Conservation (phyloP, 441 rosid species). For the Lepidium campestre region DNA sequence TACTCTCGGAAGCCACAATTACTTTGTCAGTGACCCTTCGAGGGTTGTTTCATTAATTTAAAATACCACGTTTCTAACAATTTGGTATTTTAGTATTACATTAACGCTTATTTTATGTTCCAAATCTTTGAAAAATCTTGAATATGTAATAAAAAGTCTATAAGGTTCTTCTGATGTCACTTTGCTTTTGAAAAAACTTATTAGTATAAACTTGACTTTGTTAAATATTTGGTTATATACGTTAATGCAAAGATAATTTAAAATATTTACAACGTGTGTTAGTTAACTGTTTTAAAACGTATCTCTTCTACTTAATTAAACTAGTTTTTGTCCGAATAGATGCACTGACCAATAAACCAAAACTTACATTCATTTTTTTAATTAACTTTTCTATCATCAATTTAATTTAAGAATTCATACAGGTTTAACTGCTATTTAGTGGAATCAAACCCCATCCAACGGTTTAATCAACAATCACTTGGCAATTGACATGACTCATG, state of each 20-base stretch:
- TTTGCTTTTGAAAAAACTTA: neutral
- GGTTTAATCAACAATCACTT: too few relatives aligned
- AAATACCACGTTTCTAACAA: slow-evolving; percentile 4
- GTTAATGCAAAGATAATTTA: slow-evolving; percentile 9
- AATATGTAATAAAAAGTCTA: slow-evolving; percentile 1
- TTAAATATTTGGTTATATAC: neutral
- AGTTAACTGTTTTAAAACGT: neutral
- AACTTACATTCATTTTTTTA: too few relatives aligned
- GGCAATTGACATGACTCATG: too few relatives aligned
- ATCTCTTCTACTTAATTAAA: too few relatives aligned
- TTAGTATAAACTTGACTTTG: neutral
- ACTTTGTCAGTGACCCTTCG: slow-evolving; percentile 7
- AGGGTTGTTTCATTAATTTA: neutral
- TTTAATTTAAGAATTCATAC: too few relatives aligned
- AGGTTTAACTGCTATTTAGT: too few relatives aligned
- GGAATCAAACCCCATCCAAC: too few relatives aligned
- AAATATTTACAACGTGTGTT: neutral
- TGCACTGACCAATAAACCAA: too few relatives aligned
- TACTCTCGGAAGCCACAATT: slow-evolving; percentile 12
- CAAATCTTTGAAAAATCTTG: slow-evolving; percentile 16
- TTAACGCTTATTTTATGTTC: neutral
- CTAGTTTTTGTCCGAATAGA: too few relatives aligned
- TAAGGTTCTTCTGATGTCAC: slow-evolving; percentile 4
- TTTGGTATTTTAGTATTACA: neutral
- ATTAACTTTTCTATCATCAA: too few relatives aligned